Conservation (phyloP, 257 asterid species). For the Perilla frutescens region DNA sequence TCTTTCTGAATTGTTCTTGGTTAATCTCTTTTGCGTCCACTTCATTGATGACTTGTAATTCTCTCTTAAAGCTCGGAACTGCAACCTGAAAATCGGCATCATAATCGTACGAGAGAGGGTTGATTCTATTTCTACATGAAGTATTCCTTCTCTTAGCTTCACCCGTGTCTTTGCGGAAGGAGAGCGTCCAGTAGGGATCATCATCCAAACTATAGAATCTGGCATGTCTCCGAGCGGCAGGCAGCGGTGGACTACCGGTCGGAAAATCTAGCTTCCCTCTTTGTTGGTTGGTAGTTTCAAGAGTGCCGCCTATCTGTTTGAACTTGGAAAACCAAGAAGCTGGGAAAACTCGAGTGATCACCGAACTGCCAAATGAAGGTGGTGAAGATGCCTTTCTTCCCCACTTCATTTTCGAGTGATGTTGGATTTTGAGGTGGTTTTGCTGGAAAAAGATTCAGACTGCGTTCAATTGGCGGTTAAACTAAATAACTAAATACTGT, state of each 20-base stretch:
- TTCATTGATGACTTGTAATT: slow-evolving; percentile 34
- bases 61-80: slow-evolving; percentile 32
- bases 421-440: slow-evolving; percentile 27
- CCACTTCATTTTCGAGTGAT: slow-evolving; percentile 54
- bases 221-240: slow-evolving; percentile 46
- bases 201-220: slow-evolving; percentile 56
- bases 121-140: slow-evolving; percentile 18
- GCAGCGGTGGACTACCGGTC: slow-evolving; percentile 20
- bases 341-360: slow-evolving; percentile 59
- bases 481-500: neutral
- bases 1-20: slow-evolving; percentile 34
- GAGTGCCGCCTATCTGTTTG: slow-evolving; percentile 47
- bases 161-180: slow-evolving; percentile 48
- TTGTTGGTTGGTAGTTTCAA: slow-evolving; percentile 37
- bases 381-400: slow-evolving; percentile 50
- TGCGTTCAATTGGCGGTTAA: slow-evolving; percentile 42
- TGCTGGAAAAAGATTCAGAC: neutral
- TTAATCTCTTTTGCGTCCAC: slow-evolving; percentile 40
- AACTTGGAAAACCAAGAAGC: slow-evolving; percentile 75
- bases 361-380: slow-evolving; percentile 43
- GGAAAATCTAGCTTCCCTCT: slow-evolving; percentile 37
- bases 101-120: slow-evolving; percentile 49
- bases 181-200: slow-evolving; percentile 68
- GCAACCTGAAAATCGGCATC: slow-evolving; percentile 47
- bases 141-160: slow-evolving; percentile 36